Base-by-base conservation (phyloP, 2,329 filamentous ascomycete species). In the Trichoderma citrinoviride region DNA sequence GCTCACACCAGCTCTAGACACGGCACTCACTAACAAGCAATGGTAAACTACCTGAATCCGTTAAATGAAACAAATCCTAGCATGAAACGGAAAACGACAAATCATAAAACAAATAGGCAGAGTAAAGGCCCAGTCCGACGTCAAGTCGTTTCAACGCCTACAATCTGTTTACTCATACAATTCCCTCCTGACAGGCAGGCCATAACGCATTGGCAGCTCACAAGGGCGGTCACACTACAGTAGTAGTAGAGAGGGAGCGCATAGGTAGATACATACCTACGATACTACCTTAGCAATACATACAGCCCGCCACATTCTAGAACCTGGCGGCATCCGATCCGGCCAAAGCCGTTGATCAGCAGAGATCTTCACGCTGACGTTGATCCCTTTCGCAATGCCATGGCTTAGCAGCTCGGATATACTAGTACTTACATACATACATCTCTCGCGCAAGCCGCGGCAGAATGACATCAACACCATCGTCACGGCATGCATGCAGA, bases 311-410 rank as follows among this genome's bases (percentile, higher is more conserved):
- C 46, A 61, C 50, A 17, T 60, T 8, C 43, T 49, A 49, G 43
- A 49, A 58, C 41, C 33, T 14, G 37, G 56, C 56, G 14, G 33
- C 33, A 37, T 37, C 33, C 33, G 33, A 40, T 52, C 46, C 52
- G 23, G 23, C 40, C 58, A 53, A 58, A 43, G 29, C 25, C 19
- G 27, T 27, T 37, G 49, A 62, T 62, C 58, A 62, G 37, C 58
- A 62, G n/a, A 62, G 58, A 62, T 54, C 58, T 61, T 61, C 58
- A 41, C 17, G 49, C 58, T 33, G 58, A 19, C 27, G 41, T 41
- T 54, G 58, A 62, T 54, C 58, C 25, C 37, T 25, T 54, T 33
- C 40, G 49, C 58, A 37, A 37, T 58, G 41, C 27, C 27, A 29
- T 29, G 19, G 27, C 41, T 47, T 17, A 19, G 29, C 33, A 37